Percentiles rank a stretch among this genome's conserved stretches.
Evolutionary conservation across 352 stramenopile genomes (phyloP).

Genomic region (Phytophthora quininea): DNA sequence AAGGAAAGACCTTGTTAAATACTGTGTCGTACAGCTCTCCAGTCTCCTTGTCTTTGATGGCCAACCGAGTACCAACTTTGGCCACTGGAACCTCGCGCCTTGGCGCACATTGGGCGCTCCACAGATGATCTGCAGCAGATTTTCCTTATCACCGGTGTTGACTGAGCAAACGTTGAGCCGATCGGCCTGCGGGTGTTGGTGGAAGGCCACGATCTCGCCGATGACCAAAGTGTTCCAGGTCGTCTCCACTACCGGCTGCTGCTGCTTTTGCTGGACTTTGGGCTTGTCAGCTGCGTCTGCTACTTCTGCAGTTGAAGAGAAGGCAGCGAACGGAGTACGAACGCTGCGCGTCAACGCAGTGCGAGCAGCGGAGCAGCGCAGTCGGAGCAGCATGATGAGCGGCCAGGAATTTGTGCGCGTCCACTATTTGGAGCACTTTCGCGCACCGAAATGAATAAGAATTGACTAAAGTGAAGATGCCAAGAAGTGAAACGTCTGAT

Average conservation of each 20-base stretch:
- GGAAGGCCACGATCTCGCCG: slow-evolving; percentile 69
- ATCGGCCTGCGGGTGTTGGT: slow-evolving; percentile 65
- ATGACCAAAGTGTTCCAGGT: slow-evolving; percentile 76
- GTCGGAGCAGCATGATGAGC: slow-evolving; percentile 20
- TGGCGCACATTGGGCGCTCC: slow-evolving; percentile 67
- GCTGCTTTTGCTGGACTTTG: too few species aligned
- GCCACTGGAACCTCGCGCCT: slow-evolving; percentile 70
- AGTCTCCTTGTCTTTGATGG: slow-evolving; percentile 51
- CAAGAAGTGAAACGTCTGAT: too few species aligned
- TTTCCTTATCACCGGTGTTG: slow-evolving; percentile 59
- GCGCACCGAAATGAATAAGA: too few species aligned
- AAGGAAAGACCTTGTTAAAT: too few species aligned
- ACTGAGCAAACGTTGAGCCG: slow-evolving; percentile 74
- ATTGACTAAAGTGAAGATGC: too few species aligned
- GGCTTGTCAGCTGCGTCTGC: slow-evolving; percentile 16
- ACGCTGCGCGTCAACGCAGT: slow-evolving; percentile 10
- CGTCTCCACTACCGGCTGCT: slow-evolving; percentile 41
- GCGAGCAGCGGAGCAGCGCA: slow-evolving; percentile 14
- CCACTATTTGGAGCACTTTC: too few species aligned
- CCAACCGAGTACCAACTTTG: slow-evolving; percentile 65
- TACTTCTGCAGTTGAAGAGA: slow-evolving; percentile 16
- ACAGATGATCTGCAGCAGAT: slow-evolving; percentile 80
- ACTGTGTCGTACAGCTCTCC: slow-evolving; percentile 70
- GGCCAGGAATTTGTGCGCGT: slow-evolving; percentile 7
- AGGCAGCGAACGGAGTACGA: slow-evolving; percentile 19